phyloP scores from a whole-genome alignment of 139 green algal genomes.

The Picochlorum sp. region DNA sequence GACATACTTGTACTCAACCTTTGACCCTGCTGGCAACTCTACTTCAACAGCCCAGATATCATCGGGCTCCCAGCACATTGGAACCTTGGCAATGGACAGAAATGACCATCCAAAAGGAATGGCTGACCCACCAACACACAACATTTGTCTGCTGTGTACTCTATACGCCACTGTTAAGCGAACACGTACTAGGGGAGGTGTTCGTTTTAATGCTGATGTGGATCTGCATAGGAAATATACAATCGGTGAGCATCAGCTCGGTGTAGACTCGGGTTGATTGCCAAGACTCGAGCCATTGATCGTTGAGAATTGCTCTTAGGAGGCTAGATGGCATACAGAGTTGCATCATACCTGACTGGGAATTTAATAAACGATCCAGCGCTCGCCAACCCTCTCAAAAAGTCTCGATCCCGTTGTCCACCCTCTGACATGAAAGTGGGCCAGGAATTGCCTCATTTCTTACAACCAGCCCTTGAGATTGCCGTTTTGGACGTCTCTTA shows the following conservation, averaged over 20 bases:
- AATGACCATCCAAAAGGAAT: constrained; percentile 87
- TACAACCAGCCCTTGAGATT: too few relatives aligned
- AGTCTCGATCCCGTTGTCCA: neutral
- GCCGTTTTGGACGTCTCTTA: too few relatives aligned
- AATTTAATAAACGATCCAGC: constrained; percentile 5
- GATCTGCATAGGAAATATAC: neutral
- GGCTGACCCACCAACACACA: constrained; percentile 73
- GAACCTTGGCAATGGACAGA: constrained; percentile 83
- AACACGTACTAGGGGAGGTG: constrained; percentile 49
- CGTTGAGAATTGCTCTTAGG: too few relatives aligned
- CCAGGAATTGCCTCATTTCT: neutral
- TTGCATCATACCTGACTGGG: neutral
- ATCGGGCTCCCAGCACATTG: constrained; percentile 73
- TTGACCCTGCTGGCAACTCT: constrained; percentile 65
- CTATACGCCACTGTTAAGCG: constrained; percentile 69
- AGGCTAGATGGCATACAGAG: too few relatives aligned
- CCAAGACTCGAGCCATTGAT: too few relatives aligned
- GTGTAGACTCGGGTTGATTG: too few relatives aligned
- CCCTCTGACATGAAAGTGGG: neutral
- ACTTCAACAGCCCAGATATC: constrained; percentile 83
- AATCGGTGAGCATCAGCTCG: neutral
- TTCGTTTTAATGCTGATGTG: neutral
- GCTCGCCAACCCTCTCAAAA: neutral
- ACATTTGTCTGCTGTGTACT: constrained; percentile 81
- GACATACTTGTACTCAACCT: constrained; percentile 92